Base-by-base conservation (phyloP, 108 stramenopile genomes). In the Skeletonema tropicum region DNA sequence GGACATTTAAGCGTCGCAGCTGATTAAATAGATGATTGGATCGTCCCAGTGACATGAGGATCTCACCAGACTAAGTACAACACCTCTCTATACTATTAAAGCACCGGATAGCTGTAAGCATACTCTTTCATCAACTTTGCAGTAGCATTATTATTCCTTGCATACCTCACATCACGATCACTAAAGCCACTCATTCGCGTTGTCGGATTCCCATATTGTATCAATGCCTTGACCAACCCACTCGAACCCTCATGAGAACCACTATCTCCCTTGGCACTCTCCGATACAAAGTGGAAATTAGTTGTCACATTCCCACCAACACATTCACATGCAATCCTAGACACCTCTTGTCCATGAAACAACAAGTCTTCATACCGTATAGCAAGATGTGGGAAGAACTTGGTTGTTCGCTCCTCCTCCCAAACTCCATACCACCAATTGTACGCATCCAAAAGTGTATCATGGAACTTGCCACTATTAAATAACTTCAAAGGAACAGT, bases 361-460 rank as follows among this genome's bases (percentile, higher is more conserved):
- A 92, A 78, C 66, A 94, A 82, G 79, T 97, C 96, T 74, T 97
- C 96, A 68, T 89, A 97, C 38, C 96, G 84, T 0, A 93, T 86
- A 26, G 89, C 86, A 15, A 94, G 38, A 6, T 29, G 26, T 29
- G 26, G 26, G 26, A 29, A 29, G 26, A 29, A 29, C 26, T 29
- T 29, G 1, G 26, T 29, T 29, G 26, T 29, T 29, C 39, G 39
- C n/a, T 85, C 79, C 1, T 78, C 71, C 10, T 88, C 75, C 69
- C 88, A 94, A 57, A 86, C 85, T 46, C 66, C 55, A 75, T 97
- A 90, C 90, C 89, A 94, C 33, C 83, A 71, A 23, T 73, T 85
- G 89, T 90, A 96, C 25, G 87, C 69, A 60, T 91, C 85, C 6
- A 86, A 85, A 10, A 94, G 45, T 21, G 87, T 86, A 55, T 73